Conservation (phyloP, 208 protist species). For the Leishmania gerbilli region DNA sequence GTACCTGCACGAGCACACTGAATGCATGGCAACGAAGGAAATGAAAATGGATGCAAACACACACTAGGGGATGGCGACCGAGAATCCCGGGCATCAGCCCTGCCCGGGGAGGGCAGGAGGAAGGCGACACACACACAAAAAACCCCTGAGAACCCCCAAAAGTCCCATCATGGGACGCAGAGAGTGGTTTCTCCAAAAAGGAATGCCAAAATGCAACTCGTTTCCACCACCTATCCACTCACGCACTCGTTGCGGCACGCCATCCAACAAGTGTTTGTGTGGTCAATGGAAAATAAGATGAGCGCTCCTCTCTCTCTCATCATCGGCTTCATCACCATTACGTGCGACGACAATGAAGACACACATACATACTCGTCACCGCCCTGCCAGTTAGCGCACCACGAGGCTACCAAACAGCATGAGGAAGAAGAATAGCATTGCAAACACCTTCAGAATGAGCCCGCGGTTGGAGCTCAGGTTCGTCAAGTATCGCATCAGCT, state of each 20-base stretch:
- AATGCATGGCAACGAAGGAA: neutral
- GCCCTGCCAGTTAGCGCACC: constrained; percentile 44
- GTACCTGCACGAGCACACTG: neutral
- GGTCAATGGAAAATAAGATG: neutral
- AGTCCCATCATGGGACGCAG: neutral
- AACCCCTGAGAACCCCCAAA: neutral
- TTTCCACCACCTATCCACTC: neutral
- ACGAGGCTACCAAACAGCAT: constrained; percentile 92
- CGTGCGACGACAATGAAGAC: neutral
- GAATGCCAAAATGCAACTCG: neutral
- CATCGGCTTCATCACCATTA: neutral
- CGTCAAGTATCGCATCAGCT: constrained; percentile 90
- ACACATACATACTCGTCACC: neutral
- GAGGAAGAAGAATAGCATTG: constrained; percentile 91
- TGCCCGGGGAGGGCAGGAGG: neutral
- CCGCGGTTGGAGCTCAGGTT: constrained; percentile 89
- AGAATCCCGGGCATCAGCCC: too few species aligned
- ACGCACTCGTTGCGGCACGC: neutral
- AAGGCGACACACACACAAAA: neutral
- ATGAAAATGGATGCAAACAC: neutral
- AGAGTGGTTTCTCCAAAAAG: neutral
- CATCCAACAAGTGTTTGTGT: neutral
- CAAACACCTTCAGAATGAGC: constrained; percentile 95
- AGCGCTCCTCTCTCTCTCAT: neutral
- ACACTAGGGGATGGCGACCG: neutral